Base-by-base conservation (phyloP, 2,329 filamentous ascomycete species). In the Nannizziopsis barbatae region DNA sequence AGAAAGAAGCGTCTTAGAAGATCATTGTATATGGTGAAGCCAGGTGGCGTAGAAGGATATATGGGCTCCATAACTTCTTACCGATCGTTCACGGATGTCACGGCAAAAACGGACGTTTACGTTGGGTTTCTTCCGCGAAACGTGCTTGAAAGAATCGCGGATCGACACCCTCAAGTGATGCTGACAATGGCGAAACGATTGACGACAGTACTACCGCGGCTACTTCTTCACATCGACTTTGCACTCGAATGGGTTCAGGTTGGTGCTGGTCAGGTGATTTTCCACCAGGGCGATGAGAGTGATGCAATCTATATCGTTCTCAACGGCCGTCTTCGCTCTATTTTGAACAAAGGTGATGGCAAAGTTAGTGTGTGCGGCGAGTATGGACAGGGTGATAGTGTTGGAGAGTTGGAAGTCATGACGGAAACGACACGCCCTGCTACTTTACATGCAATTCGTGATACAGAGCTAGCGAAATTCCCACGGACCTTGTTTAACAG, bases 201-300 rank as follows among this genome's bases (percentile, higher is more conserved):
- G 51, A 96, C 93, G 0, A 89, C 81, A 53, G 77, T 98, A 5
- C 71, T 98, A 3, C 92, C 93, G 0, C 81, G 86, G 11, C 71
- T 98, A 46, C 89, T 98, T 53, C 73, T 95, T 12, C 92, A 98
- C 60, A 96, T 98, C 54, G 92, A 98, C 65, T 98, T 98, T 68
- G 92, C 92, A 3, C 74, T 98, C 14, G 93, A 98, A 70, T 98
- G 93, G 92, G 82, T 95, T 2, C 93, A 98, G 62, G 88, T 98
- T 52, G 88, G 87, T 65, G 87, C 92, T 2, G 89, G 92, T 0
- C 88, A 98, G 62, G 85, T 95, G 8, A 85, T 98, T 32, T 95
- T 93, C 63, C 86, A 94, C 56, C 85, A 94, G 65, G 82, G 82
- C 2, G 89, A 98, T 56, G 92, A 96, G 56, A 98, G 92, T 59